These are phyloP conservation scores for Exophiala xenobiotica DNA, from an alignment of 2,329 filamentous ascomycete species.

Conservation along the genomic window DNA sequence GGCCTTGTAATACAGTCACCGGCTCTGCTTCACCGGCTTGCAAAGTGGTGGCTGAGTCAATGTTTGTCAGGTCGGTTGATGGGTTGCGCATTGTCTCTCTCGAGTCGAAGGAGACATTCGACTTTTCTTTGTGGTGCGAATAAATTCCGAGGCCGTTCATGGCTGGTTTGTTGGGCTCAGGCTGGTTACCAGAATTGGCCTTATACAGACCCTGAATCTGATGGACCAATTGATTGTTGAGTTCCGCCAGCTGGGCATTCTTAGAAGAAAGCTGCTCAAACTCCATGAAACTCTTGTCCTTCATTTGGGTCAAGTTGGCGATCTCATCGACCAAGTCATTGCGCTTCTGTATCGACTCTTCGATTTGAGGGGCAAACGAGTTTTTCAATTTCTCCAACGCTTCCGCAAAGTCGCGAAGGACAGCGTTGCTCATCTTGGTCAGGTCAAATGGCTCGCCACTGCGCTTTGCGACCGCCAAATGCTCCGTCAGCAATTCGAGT, in stretches of 20 bases:
- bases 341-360: slow-evolving; percentile 85
- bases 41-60: slow-evolving; percentile 60
- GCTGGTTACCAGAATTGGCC: slow-evolving; percentile 60
- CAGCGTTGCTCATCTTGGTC: slow-evolving; percentile 63
- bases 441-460: slow-evolving; percentile 77
- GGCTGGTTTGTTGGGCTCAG: slow-evolving; percentile 39
- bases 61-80: slow-evolving; percentile 50
- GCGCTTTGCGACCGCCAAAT: slow-evolving; percentile 82
- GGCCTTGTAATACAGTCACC: slow-evolving; percentile 63
- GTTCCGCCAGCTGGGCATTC: slow-evolving; percentile 88
- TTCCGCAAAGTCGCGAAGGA: slow-evolving; percentile 62
- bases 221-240: slow-evolving; percentile 94
- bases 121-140: slow-evolving; percentile 54
- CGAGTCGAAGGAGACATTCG: slow-evolving; percentile 44
- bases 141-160: slow-evolving; percentile 65
- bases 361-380: slow-evolving; percentile 70
- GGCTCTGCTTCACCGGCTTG: slow-evolving; percentile 67
- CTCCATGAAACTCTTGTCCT: slow-evolving; percentile 89
- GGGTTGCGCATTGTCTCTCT: slow-evolving; percentile 43
- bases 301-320: slow-evolving; percentile 74
- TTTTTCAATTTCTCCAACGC: slow-evolving; percentile 72
- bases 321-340: slow-evolving; percentile 84
- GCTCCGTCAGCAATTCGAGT: slow-evolving; percentile 82
- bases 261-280: slow-evolving; percentile 93
- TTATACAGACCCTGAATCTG: slow-evolving; percentile 94